Conservation (phyloP, 2,329 filamentous ascomycete genomes). For the Colletotrichum orbiculare region DNA sequence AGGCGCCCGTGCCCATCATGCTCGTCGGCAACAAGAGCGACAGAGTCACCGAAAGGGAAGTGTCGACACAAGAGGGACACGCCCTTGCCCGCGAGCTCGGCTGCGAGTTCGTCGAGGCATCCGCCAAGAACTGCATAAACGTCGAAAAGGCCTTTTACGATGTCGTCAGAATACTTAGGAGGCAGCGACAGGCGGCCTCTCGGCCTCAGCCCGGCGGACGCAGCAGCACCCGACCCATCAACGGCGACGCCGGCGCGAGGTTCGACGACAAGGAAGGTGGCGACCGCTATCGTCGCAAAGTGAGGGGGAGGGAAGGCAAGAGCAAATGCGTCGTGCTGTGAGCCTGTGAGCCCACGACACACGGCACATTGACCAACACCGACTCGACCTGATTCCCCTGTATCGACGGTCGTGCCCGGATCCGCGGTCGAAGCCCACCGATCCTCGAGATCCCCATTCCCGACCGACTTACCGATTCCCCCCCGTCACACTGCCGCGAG, state of each 20-base stretch:
- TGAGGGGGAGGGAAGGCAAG: conserved; percentile 36
- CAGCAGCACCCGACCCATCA: conserved; percentile 31
- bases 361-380: not conserved
- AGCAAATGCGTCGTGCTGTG: conserved; percentile 38
- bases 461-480: conserved; percentile 8
- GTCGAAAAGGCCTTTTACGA: conserved; percentile 99
- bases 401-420: conserved; percentile 30
- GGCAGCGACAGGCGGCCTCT: conserved; percentile 75
- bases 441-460: conserved; percentile 27
- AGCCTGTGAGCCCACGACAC: conserved; percentile 13
- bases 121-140: conserved; percentile 97
- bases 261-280: conserved; percentile 36
- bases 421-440: conserved; percentile 18
- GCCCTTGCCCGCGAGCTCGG: conserved; percentile 91
- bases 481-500: conserved; percentile 26
- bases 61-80: conserved; percentile 95
- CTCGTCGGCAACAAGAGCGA: conserved; percentile 86
- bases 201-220: conserved; percentile 45
- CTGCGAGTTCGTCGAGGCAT: conserved; percentile 97
- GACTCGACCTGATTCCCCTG: conserved; percentile 11
- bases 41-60: conserved; percentile 92
- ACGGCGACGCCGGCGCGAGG: conserved; percentile 31
- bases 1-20: conserved; percentile 90
- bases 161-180: conserved; percentile 89
- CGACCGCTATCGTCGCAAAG: conserved; percentile 35